A percentile compares a stretch with the other conserved stretches of the same genome.
phyloP scores from a whole-genome alignment of 179 eudicot species.

The Pouteria campechiana region DNA sequence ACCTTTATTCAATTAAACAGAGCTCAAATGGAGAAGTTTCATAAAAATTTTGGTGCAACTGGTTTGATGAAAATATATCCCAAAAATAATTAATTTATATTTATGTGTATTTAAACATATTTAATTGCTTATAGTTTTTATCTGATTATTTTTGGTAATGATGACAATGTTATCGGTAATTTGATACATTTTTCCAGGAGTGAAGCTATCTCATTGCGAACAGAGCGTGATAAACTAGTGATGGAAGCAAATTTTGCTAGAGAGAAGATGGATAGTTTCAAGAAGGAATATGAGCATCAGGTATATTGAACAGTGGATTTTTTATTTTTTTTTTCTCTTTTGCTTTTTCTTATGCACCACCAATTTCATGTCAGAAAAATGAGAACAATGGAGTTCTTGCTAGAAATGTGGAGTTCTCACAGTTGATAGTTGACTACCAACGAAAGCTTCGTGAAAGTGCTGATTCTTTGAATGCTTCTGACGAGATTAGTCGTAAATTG shows the following conservation, averaged over 20 bases:
- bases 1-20: too few relatives aligned
- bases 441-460: conserved; percentile 74
- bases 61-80: too few relatives aligned
- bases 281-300: conserved; percentile 81
- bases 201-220: conserved; percentile 54
- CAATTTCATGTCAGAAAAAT: conserved; percentile 34
- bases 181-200: conserved; percentile 20
- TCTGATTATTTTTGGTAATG: too few relatives aligned
- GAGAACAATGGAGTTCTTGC: conserved; percentile 56
- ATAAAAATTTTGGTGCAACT: too few relatives aligned
- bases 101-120: too few relatives aligned
- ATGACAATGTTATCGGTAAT: too few relatives aligned
- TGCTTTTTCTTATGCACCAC: neutral
- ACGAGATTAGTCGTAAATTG: conserved; percentile 67
- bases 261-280: conserved; percentile 66
- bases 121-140: too few relatives aligned
- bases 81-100: too few relatives aligned
- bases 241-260: conserved; percentile 58
- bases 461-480: conserved; percentile 51
- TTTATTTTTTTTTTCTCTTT: neutral
- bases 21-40: too few relatives aligned
- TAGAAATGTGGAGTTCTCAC: conserved; percentile 87
- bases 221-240: conserved; percentile 71
- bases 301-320: conserved; percentile 13
- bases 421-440: conserved; percentile 77